Evolutionary conservation across 176 grass and related monocot species (phyloP), one percentile per base, ranked within the genome.

Genomic region (Urochloa ruziziensis): DNA sequence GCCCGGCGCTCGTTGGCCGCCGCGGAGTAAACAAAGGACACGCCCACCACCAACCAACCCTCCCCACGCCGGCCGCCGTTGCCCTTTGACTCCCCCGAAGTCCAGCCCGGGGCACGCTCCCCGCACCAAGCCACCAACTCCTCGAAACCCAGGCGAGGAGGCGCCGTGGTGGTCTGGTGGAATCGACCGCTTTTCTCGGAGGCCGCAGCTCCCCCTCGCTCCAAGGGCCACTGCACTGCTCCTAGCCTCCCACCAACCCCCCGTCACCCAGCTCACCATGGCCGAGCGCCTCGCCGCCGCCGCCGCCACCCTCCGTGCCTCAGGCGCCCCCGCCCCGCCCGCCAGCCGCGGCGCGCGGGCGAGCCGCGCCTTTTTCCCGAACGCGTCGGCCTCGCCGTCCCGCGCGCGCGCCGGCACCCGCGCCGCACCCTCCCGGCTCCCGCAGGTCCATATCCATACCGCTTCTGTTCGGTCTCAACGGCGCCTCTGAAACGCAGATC

Each of bases 231-330:
- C 85, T 86, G 68, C 63, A 36, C 33, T 3, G 44, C 49, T 63
- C 61, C 78, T 48, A 23, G 39, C 34, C 19, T 66, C 48, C 36
- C 76, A 86, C 80, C 86, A 79, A 86, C 73, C 74, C 17, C 23
- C 56, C n/a, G 0, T 11, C 54, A 10, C 54, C 54, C 23, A 11
- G 42, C 33, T 7, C 82, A 24, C 81, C 77, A 97, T 98, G 95
- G 82, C 95, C 78, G 86, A 88, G 70, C 91, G 84, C 70, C 81
- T 98, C 67, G 81, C 87, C 23, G 75, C 85, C 75, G 1, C n/a
- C 36, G 61, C 91, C 76, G 46, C 91, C 80, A 36, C 71, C 54
- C 76, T 85, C 80, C 74, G 75, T 58, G 53, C 82, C 74, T 78
- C 71, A 25, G n/a, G 32, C 10, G 25, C 80, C 32, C 32, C 68